Evolutionary conservation across 139 green algal genomes (phyloP), one percentile per base, ranked within the genome.

Genomic region (Coelastrella sp.): DNA sequence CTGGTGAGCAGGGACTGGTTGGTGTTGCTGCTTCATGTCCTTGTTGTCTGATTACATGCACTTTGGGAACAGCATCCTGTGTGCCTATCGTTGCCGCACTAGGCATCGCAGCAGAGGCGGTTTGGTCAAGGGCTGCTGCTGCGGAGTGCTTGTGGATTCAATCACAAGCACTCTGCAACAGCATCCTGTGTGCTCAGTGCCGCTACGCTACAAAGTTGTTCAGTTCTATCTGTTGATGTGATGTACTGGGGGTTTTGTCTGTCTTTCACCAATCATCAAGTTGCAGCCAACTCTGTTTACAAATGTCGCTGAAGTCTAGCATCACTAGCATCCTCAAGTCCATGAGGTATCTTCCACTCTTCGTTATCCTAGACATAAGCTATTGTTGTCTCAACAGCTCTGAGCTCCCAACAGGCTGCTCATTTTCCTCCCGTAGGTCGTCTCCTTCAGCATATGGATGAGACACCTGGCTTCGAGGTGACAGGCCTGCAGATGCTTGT

Each of bases 381-480:
- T 1, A 9, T 13, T 57, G 45, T 57, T 2, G 45, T 57, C 11
- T 57, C 0, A 13, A 0, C 45, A 1, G 11, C 15, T 9, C 45
- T 57, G 45, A 57, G 15, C 45, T 23, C 11, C 11, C 45, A 9
- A 57, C 11, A 13, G 45, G 0, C 45, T 57, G 1, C 15, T 57
- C 1, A 23, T 9, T 57, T 9, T 57, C 0, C 11, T 0, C 45
- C 15, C 15, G 45, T 95, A 76, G 97, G 97, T 23, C 90, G 97
- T 17, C 89, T 99, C 86, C 89, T 99, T 79, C 97, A 99, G 88
- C 97, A 99, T 92, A 99, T 99, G 97, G 97, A 99, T 80, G 97
- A 99, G 89, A 99, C 97, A 6, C 94, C 97, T 0, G 94, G 95
- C 51, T 99, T 99, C 86, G 96, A 98, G 77, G 88, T 89, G 79